Evolutionary conservation across 345 rosid species (phyloP).

Genomic region (Gossypium anomalum): DNA sequence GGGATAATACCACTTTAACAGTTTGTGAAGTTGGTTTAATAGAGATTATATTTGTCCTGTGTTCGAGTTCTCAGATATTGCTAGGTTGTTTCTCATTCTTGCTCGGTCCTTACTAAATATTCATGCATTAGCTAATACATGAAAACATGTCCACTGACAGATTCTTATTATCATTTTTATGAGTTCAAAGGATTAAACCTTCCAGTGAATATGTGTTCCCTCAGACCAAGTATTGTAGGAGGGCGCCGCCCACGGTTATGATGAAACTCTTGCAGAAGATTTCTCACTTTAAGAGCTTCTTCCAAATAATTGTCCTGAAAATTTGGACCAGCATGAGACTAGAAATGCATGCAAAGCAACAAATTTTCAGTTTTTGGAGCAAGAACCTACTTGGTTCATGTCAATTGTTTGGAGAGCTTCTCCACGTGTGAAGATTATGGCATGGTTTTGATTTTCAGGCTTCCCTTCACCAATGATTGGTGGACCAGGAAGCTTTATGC

Average conservation of each 20-base stretch:
- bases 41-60: background rate
- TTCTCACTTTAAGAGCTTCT: slow-evolving; percentile 97
- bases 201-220: slow-evolving; percentile 96
- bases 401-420: slow-evolving; percentile 96
- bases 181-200: slow-evolving; percentile 43
- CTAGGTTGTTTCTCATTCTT: background rate
- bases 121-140: background rate
- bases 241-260: slow-evolving; percentile 58
- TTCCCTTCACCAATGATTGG: slow-evolving; percentile 97
- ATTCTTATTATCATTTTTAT: background rate
- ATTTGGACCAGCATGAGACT: slow-evolving; percentile 23
- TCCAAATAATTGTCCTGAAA: slow-evolving; percentile 84
- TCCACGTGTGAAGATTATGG: slow-evolving; percentile 88
- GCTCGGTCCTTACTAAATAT: background rate
- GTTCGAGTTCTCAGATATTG: background rate
- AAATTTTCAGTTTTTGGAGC: slow-evolving; percentile 9
- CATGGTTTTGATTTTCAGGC: slow-evolving; percentile 97
- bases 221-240: slow-evolving; percentile 86
- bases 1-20: background rate
- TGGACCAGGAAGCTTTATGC: slow-evolving; percentile 89
- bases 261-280: slow-evolving; percentile 89
- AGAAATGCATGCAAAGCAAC: slow-evolving; percentile 8
- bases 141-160: background rate
- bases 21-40: background rate
- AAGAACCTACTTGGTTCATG: slow-evolving; percentile 81